Evolutionary conservation across 208 protist species (phyloP).

Genomic region (Wallacemonas sp.): DNA sequence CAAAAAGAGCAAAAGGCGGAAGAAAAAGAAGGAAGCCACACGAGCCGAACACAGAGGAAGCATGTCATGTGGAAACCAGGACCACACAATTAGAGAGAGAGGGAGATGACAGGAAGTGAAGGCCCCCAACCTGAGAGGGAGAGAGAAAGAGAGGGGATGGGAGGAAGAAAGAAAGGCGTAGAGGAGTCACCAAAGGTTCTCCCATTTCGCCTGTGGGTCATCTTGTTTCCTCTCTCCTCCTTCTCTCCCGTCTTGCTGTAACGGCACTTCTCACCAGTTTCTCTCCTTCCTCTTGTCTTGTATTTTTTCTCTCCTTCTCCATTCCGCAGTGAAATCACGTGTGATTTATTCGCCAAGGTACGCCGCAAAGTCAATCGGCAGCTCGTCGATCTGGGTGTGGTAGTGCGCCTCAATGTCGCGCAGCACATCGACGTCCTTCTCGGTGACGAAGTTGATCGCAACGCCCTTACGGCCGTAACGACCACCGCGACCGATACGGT

Average conservation of each 20-base stretch:
- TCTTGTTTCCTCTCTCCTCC: slow-evolving; percentile 21
- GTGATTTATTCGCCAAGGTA: slow-evolving; percentile 76
- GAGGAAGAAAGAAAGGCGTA: no score
- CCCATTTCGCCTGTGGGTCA: no score
- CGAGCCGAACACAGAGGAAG: no score
- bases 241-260: slow-evolving; percentile 1
- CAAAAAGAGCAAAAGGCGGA: no score
- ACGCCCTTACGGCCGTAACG: slow-evolving; percentile 99
- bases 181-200: no score
- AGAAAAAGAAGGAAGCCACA: no score
- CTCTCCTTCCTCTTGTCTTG: neutral
- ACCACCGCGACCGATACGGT: slow-evolving; percentile 99
- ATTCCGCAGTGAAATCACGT: no score
- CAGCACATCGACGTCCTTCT: slow-evolving; percentile 96
- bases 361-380: slow-evolving; percentile 96
- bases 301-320: neutral
- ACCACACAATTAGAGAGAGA: no score
- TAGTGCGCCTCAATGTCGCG: slow-evolving; percentile 99
- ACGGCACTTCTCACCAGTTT: no score
- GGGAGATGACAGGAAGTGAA: no score
- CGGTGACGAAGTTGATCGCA: slow-evolving; percentile 99
- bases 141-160: neutral
- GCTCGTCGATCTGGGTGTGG: slow-evolving; percentile 99
- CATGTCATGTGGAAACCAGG: no score
- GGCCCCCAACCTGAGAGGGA: slow-evolving; percentile 10